These are phyloP conservation scores for Spathaspora gorwiae DNA, from an alignment of 805 yeast species.

Conservation along the genomic window DNA sequence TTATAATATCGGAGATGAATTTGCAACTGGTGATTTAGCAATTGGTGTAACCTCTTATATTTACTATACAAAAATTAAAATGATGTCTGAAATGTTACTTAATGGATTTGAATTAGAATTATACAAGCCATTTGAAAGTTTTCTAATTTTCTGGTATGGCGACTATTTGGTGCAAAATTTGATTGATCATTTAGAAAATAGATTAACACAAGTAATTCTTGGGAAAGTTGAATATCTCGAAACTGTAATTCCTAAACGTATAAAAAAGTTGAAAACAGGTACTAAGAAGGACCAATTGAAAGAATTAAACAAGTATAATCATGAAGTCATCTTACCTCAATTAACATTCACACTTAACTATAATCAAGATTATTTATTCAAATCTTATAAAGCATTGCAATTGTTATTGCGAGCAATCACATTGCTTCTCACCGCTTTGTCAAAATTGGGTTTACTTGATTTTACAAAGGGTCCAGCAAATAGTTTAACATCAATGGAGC, in stretches of 20 bases:
- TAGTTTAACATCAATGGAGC: constrained; percentile 19
- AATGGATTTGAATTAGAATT: constrained; percentile 74
- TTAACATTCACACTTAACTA: constrained; percentile 23
- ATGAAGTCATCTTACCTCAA: constrained; percentile 31
- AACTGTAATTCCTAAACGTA: constrained; percentile 30
- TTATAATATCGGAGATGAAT: constrained; percentile 34
- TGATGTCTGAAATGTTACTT: constrained; percentile 69
- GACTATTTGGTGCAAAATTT: constrained; percentile 42
- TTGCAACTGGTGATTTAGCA: constrained; percentile 37
- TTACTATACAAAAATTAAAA: constrained; percentile 57
- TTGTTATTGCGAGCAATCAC: constrained; percentile 18
- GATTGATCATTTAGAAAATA: constrained; percentile 42
- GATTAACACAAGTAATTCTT: constrained; percentile 28
- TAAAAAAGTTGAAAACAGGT: constrained; percentile 48
- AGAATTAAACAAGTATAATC: constrained; percentile 24
- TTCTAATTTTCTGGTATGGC: constrained; percentile 65
- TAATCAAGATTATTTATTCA: constrained; percentile 17
- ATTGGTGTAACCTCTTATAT: constrained; percentile 71
- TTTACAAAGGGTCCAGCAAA: constrained; percentile 23
- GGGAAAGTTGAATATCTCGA: constrained; percentile 32
- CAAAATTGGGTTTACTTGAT: constrained; percentile 15
- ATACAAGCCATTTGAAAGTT: constrained; percentile 66
- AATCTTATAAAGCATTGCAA: constrained; percentile 13
- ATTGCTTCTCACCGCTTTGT: constrained; percentile 14
- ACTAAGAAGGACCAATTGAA: constrained; percentile 40